Evolutionary conservation across 148 eudicot species (phyloP).

Genomic region (Pouteria glomerata): DNA sequence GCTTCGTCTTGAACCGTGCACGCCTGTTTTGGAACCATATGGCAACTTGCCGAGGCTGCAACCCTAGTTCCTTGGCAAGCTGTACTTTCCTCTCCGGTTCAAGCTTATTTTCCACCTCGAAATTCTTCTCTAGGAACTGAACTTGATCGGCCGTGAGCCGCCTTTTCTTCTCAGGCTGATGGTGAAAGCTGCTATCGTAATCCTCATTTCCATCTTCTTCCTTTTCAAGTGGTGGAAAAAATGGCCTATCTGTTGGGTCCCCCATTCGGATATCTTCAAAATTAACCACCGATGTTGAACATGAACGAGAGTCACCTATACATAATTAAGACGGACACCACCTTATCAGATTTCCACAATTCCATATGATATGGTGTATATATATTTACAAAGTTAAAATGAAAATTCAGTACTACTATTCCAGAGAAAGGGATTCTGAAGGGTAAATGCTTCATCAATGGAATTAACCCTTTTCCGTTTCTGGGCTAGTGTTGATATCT

Average conservation of each 20-base stretch:
- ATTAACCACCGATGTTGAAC: slow-evolving; percentile 25
- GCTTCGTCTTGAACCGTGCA: slow-evolving; percentile 66
- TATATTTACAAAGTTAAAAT: background rate
- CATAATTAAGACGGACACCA: background rate
- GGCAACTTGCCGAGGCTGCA: slow-evolving; percentile 73
- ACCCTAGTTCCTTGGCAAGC: slow-evolving; percentile 48
- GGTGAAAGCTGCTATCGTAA: slow-evolving; percentile 20
- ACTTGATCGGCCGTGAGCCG: slow-evolving; percentile 48
- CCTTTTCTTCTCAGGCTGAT: slow-evolving; percentile 57
- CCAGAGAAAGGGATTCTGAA: background rate
- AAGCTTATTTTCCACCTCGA: slow-evolving; percentile 63
- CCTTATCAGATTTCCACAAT: no score
- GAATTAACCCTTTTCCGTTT: background rate
- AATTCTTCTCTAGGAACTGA: slow-evolving; percentile 50
- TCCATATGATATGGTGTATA: background rate
- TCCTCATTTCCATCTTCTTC: slow-evolving; percentile 29
- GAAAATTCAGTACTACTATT: background rate
- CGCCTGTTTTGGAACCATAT: slow-evolving; percentile 81
- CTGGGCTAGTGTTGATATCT: no score
- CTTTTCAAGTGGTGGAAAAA: slow-evolving; percentile 8
- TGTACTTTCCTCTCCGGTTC: slow-evolving; percentile 66
- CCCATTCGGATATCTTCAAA: slow-evolving; percentile 17
- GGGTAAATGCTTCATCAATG: background rate
- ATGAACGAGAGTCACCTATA: slow-evolving; percentile 22
- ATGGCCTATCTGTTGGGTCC: background rate